Evolutionary conservation across 2,329 filamentous ascomycete genomes (phyloP).

Genomic region (Dothistroma pini): DNA sequence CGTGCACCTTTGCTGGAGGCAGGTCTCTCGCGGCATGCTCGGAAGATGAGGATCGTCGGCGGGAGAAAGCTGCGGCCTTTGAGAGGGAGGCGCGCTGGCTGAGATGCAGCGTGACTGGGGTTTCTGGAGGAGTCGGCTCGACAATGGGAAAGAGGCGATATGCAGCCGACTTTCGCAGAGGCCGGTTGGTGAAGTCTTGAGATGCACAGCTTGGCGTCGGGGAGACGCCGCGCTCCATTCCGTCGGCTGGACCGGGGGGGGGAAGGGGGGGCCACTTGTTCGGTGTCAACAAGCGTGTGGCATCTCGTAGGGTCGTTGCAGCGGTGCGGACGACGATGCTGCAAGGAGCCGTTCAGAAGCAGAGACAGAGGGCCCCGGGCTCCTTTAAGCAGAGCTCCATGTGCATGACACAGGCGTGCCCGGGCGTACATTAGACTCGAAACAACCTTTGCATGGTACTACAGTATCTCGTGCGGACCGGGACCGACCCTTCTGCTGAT

Average conservation of each 20-base stretch:
- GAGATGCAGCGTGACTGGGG: slow-evolving; percentile 19
- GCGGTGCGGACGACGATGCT: not conserved
- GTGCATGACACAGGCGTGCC: slow-evolving; percentile 9
- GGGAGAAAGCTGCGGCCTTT: slow-evolving; percentile 17
- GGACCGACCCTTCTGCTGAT: not conserved
- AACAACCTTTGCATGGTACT: slow-evolving; percentile 3
- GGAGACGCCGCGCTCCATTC: slow-evolving; percentile 16
- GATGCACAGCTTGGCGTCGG: slow-evolving; percentile 11
- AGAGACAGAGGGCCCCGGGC: not conserved
- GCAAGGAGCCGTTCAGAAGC: not conserved
- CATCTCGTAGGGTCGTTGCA: slow-evolving; percentile 4
- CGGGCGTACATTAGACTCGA: slow-evolving; percentile 13
- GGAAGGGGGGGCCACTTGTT: not conserved
- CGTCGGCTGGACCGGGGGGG: too few species aligned
- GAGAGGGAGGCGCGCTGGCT: slow-evolving; percentile 13
- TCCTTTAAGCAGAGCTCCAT: not conserved
- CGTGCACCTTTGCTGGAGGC: not conserved
- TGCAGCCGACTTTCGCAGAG: slow-evolving; percentile 13
- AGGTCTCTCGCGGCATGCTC: slow-evolving; percentile 15
- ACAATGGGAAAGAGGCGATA: slow-evolving; percentile 31
- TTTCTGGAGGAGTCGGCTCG: slow-evolving; percentile 27
- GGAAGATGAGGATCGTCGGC: slow-evolving; percentile 26
- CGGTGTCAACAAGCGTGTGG: not conserved
- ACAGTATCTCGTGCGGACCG: not conserved
- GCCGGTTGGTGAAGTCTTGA: slow-evolving; percentile 7